These are phyloP conservation scores for Rosa rugosa DNA, from an alignment of 306 rosid species.

Conservation along the genomic window DNA sequence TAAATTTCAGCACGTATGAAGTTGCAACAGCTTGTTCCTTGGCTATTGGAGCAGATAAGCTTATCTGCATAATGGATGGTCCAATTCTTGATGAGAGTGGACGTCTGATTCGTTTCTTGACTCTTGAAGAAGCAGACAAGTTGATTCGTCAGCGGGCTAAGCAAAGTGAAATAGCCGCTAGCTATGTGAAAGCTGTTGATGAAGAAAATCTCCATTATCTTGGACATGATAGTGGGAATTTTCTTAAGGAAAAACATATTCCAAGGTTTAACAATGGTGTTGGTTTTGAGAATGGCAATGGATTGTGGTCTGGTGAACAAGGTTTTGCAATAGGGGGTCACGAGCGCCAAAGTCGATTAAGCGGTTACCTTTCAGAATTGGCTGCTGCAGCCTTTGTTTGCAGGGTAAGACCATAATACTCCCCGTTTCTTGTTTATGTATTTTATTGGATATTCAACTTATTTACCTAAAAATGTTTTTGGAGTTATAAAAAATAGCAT, in stretches of 20 bases:
- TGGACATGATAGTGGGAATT: conserved; percentile 48
- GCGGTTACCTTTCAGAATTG: conserved; percentile 91
- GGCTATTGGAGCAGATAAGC: conserved; percentile 92
- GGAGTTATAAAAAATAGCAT: neutral
- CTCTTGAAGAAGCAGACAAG: conserved; percentile 94
- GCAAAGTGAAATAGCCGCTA: conserved; percentile 94
- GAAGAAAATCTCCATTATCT: conserved; percentile 50
- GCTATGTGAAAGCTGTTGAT: conserved; percentile 83
- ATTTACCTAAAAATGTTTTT: neutral
- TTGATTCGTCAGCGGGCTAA: conserved; percentile 79
- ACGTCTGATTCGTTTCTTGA: conserved; percentile 70
- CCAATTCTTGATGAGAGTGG: conserved; percentile 86
- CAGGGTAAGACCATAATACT: conserved; percentile 51
- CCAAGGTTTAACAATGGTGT: conserved; percentile 77
- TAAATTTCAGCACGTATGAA: conserved; percentile 77
- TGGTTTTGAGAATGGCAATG: conserved; percentile 87
- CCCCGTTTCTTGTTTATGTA: conserved; percentile 5
- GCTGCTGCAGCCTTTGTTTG: conserved; percentile 99
- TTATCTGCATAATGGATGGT: conserved; percentile 91
- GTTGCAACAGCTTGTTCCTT: conserved; percentile 96
- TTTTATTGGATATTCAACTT: neutral
- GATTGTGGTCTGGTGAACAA: conserved; percentile 76
- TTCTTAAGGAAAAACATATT: conserved; percentile 33
- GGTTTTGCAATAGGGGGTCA: conserved; percentile 94
- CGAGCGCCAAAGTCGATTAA: conserved; percentile 77